Conservation (phyloP, 2,329 filamentous ascomycete genomes). For the Exophiala dermatitidis region DNA sequence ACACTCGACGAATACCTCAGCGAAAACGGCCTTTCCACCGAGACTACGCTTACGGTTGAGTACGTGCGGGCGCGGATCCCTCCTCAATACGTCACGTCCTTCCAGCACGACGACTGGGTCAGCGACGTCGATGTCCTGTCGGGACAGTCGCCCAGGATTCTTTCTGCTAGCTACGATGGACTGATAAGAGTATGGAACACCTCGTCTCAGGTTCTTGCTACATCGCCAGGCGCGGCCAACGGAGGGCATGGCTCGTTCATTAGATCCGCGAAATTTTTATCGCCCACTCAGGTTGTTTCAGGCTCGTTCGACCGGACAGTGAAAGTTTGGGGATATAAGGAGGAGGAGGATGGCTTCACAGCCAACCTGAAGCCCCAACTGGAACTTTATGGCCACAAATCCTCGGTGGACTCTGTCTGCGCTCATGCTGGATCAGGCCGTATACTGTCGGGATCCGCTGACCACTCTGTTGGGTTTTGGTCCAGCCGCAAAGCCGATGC, state of each 20-base stretch:
- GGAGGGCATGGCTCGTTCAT: conserved; percentile 70
- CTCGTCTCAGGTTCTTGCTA: conserved; percentile 75
- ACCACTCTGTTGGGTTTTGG: conserved; percentile 84
- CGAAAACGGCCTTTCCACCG: conserved; percentile 76
- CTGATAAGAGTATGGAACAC: conserved; percentile 82
- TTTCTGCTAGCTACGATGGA: conserved; percentile 94
- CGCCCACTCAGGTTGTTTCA: conserved; percentile 69
- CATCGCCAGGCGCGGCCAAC: conserved; percentile 57
- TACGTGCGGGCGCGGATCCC: conserved; percentile 90
- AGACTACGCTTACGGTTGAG: conserved; percentile 79
- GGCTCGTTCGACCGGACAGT: conserved; percentile 78
- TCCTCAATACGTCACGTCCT: conserved; percentile 80
- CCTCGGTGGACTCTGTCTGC: conserved; percentile 60
- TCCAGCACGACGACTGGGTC: conserved; percentile 97
- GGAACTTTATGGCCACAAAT: conserved; percentile 77
- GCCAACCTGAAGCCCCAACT: conserved; percentile 62
- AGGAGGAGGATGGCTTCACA: conserved; percentile 54
- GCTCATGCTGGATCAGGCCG: conserved; percentile 61
- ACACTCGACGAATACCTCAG: conserved; percentile 87
- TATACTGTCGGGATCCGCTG: conserved; percentile 77
- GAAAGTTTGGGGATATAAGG: conserved; percentile 80
- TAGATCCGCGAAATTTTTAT: conserved; percentile 78
- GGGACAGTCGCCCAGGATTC: conserved; percentile 55
- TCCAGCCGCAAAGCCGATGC: conserved; percentile 68
- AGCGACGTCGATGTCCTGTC: conserved; percentile 78